phyloP scores from a whole-genome alignment of 139 green algal species.

The Gonium pectorale region DNA sequence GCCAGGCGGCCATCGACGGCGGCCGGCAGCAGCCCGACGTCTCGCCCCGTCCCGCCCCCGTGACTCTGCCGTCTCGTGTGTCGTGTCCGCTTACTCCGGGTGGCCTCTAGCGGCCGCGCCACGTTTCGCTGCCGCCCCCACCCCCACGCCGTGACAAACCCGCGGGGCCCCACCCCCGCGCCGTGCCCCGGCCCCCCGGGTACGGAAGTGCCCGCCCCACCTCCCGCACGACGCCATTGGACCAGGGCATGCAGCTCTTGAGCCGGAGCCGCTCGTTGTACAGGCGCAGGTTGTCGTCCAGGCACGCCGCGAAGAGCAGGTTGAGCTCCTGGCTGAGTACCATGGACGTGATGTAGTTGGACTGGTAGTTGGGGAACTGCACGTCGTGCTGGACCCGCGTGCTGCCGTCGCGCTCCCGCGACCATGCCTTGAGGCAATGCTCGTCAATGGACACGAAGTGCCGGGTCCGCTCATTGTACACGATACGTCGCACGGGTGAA shows the following conservation, averaged over 20 bases:
- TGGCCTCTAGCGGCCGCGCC: no score
- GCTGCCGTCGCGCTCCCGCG: constrained; percentile 15
- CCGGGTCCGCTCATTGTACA: constrained; percentile 28
- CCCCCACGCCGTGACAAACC: no score
- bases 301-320: constrained; percentile 51
- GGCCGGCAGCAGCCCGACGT: no score
- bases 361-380: constrained; percentile 39
- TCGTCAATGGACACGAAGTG: constrained; percentile 57
- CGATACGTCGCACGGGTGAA: constrained; percentile 25
- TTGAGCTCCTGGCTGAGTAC: constrained; percentile 39
- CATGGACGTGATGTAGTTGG: constrained; percentile 47
- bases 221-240: constrained; percentile 54
- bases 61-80: no score
- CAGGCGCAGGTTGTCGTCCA: constrained; percentile 54
- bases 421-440: constrained; percentile 48
- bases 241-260: constrained; percentile 58
- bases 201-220: neutral
- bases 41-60: no score
- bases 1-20: no score
- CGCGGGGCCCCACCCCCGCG: neutral
- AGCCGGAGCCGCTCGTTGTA: constrained; percentile 60
- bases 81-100: no score
- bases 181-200: neutral
- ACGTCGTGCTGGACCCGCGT: constrained; percentile 43
- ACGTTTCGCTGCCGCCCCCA: no score